Conservation (phyloP, 805 yeast species). For the Candida parachauliodes region DNA sequence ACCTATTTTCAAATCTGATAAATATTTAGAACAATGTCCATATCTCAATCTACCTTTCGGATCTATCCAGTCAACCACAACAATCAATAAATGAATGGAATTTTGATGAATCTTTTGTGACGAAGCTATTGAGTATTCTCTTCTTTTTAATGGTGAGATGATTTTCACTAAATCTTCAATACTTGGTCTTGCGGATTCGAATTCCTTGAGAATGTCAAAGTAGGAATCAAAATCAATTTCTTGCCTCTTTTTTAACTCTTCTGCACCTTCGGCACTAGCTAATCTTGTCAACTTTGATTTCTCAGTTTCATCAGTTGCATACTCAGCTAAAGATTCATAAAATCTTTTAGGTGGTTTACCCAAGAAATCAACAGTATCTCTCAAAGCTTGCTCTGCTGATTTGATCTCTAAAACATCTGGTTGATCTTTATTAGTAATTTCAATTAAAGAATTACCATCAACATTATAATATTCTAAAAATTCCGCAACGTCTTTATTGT, state of each 20-base stretch:
- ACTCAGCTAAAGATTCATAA: conserved; percentile 76
- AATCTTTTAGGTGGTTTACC: conserved; percentile 96
- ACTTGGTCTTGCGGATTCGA: conserved; percentile 77
- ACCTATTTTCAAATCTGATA: conserved; percentile 76
- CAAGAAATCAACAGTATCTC: conserved; percentile 79
- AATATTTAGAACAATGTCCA: conserved; percentile 92
- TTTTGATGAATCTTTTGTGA: conserved; percentile 90
- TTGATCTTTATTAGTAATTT: conserved; percentile 68
- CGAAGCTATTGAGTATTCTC: conserved; percentile 97
- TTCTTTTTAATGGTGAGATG: conserved; percentile 86
- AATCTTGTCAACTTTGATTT: conserved; percentile 57
- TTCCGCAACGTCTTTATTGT: conserved; percentile 55
- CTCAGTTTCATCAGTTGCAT: conserved; percentile 67
- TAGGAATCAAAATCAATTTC: conserved; percentile 81
- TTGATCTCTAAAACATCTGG: conserved; percentile 59
- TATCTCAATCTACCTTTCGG: conserved; percentile 77
- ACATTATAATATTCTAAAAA: conserved; percentile 73
- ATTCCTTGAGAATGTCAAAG: conserved; percentile 76
- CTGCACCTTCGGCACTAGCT: conserved; percentile 79
- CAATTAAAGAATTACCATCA: conserved; percentile 63
- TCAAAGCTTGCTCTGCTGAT: conserved; percentile 76
- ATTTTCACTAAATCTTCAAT: conserved; percentile 65
- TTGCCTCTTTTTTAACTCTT: conserved; percentile 74
- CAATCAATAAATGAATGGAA: conserved; percentile 86
- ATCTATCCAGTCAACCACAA: conserved; percentile 95